Evolutionary conservation across 495 filamentous ascomycete species (phyloP), one percentile per base, ranked within the genome.

Genomic region (Paragyromitra xinjiangensis): DNA sequence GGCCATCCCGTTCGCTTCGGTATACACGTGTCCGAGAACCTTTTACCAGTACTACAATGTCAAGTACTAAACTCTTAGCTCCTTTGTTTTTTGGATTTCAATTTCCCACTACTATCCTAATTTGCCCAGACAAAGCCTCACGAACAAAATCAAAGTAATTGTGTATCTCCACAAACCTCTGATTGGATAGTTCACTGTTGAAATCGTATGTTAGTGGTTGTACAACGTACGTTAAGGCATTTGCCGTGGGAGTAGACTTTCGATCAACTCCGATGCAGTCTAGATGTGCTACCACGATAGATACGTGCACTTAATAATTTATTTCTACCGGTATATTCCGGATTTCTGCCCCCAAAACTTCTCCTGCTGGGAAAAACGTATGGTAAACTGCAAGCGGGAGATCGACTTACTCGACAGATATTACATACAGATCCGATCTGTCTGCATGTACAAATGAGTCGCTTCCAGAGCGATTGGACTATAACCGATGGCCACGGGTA

Each of bases 391-490:
- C 51, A 62, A 61, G 68, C 68, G 68, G 53, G 68, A 70, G 68
- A 70, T 70, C 55, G 45, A 72, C 69, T 51, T 56, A 39, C 42
- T 42, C 26, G 22, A 68, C 64, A 66, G 44, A 14, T 34, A 53
- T 29, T 68, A 55, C 39, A 9, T 4, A 55, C 48, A 55, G 64
- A 53, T 48, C 40, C 37, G 12, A 51, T 63, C 59, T 29, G 24
- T 65, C 11, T 29, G 40, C 42, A 48, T 22, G 44, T 7, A 53
- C 7, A 24, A 53, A 53, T 8, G 14, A 19, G n/a, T 53, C 50
- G n/a, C 50, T 53, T 19, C 50, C 8, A 7, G 19, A 53, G 16
- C 19, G 50, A 53, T n/a, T 53, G 19, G 19, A 9, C 50, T 53
- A 19, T 9, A 53, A 53, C 3, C 50, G 19, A 48, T 5, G 29